These are phyloP conservation scores for Ceriops decandra DNA, from an alignment of 345 rosid species.

Conservation along the genomic window DNA sequence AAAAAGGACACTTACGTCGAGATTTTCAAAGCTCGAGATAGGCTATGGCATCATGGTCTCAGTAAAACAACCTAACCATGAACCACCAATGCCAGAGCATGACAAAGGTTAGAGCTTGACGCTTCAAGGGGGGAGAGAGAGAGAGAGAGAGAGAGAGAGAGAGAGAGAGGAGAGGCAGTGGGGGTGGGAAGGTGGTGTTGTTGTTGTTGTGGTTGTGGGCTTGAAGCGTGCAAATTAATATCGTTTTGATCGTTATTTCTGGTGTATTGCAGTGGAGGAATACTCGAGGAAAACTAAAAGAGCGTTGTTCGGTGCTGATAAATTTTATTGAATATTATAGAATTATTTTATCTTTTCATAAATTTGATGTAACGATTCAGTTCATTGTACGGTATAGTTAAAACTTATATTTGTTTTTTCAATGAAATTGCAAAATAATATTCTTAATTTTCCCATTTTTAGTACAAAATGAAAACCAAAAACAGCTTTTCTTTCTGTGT, in stretches of 20 bases:
- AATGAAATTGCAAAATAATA: no score
- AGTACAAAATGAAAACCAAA: no score
- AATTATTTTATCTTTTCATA: no score
- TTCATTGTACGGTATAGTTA: no score
- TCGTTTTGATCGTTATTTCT: conserved; percentile 11
- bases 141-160: conserved; percentile 7
- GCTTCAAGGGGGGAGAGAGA: not conserved
- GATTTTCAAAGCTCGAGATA: conserved; percentile 3
- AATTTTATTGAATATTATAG: no score
- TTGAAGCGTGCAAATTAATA: conserved; percentile 4
- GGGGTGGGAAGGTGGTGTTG: conserved; percentile 15
- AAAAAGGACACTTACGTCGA: not conserved
- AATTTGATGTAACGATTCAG: no score
- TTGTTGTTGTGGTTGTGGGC: no score
- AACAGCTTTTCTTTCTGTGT: not conserved
- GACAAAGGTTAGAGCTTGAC: conserved; percentile 1
- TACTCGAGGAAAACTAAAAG: no score
- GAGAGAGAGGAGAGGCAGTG: conserved; percentile 18
- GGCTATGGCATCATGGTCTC: not conserved
- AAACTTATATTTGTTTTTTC: no score
- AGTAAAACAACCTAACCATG: not conserved
- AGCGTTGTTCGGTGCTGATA: no score
- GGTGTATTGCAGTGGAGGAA: conserved; percentile 2
- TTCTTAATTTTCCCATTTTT: no score
- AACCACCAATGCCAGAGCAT: not conserved